Conservation (phyloP, 768 basidiomycete species). For the Suillus subluteus region DNA sequence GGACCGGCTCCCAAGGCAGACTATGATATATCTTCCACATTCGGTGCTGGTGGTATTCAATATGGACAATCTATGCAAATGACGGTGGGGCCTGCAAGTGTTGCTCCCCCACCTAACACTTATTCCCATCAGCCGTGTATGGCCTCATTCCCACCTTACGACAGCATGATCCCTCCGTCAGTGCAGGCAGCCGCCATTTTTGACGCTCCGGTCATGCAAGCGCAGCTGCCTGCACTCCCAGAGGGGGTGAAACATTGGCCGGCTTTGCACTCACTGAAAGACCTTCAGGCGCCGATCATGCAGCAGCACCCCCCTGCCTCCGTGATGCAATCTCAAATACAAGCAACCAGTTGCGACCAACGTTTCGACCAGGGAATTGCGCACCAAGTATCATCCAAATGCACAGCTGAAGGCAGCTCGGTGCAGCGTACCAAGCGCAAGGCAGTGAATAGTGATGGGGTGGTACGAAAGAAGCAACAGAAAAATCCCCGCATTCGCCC, state of each 20-base stretch:
- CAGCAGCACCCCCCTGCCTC: background rate
- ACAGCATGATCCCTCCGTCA: too few species aligned
- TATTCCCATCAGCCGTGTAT: background rate
- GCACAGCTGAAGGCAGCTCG: too few species aligned
- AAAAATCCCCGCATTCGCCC: background rate
- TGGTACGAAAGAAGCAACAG: background rate
- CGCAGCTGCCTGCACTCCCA: background rate
- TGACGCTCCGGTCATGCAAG: background rate
- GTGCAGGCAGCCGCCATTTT: background rate
- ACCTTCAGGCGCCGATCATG: background rate
- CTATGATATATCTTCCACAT: background rate
- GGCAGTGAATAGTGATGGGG: too few species aligned
- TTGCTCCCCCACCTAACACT: background rate
- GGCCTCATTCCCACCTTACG: too few species aligned
- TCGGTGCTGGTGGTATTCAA: background rate
- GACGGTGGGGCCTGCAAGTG: background rate
- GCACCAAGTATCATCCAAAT: too few species aligned
- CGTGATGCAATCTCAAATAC: too few species aligned
- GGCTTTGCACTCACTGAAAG: background rate
- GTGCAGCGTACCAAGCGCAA: background rate
- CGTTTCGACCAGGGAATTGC: background rate
- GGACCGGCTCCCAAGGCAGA: background rate
- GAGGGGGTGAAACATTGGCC: background rate
- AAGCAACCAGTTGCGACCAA: background rate
- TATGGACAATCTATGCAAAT: background rate